Evolutionary conservation across 2,329 filamentous ascomycete genomes (phyloP), one percentile per base, ranked within the genome.

Genomic region (Aspergillus uvarum): DNA sequence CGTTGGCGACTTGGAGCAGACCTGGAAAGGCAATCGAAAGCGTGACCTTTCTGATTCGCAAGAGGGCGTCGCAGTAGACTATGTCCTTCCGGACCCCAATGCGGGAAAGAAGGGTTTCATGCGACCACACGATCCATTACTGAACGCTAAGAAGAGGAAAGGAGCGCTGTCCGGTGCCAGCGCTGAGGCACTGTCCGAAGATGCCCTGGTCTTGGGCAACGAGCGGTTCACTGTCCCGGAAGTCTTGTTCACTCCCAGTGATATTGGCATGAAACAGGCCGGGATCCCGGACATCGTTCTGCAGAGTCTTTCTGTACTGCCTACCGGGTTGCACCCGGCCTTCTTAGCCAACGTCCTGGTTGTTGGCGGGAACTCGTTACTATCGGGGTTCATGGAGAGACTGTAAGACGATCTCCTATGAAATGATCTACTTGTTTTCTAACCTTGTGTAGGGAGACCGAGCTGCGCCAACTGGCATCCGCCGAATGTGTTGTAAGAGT

Each of bases 191-290:
- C 75, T 75, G 11, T 81, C 82, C 24, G 94, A 98, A 72, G 93
- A 98, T 72, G 82, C 93, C 14, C 78, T 99, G 64, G 91, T 92
- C 0, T 81, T 99, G 10, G 89, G 91, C 4, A 98, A 97, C 74
- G 95, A 99, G 78, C 86, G 94, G 50, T 99, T 99, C 72, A 82
- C 87, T 2, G 89, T 96, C 0, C 94, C 95, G 0, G 95, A 99
- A 73, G 82, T 98, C 5, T 79, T 99, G 2, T 98, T 99, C 78
- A 89, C 85, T 58, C 95, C 95, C 0, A 83, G 84, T 3, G 94
- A 98, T 76, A 88, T 96, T 48, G 93, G 92, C 0, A 86, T 97
- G 75, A 85, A 87, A 51, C 91, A 96, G 69, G 87, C 89, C 0
- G 95, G 95, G 0, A 81, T 99, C 21, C 85, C 91, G 0, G 90